Conservation (phyloP, 495 filamentous ascomycete genomes). For the Friedmanniomyces simplex region DNA sequence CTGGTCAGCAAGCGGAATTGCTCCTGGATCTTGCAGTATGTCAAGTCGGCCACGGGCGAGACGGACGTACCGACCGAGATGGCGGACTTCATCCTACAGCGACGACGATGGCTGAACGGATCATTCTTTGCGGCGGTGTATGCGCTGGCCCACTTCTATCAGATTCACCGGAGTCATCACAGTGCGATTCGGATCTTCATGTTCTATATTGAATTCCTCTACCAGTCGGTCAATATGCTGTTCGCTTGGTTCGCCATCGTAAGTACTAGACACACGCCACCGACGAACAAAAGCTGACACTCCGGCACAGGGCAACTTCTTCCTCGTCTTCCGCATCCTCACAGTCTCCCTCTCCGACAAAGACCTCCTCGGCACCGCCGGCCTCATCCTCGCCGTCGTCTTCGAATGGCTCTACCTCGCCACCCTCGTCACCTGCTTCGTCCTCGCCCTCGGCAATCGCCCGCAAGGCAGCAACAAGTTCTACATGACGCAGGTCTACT, state of each 20-base stretch:
- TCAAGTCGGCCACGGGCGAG: constrained; percentile 91
- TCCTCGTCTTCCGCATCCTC: constrained; percentile 95
- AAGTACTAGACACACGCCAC: constrained; percentile 18
- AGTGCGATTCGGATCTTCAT: constrained; percentile 76
- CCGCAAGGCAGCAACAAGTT: constrained; percentile 88
- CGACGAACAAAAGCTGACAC: background rate
- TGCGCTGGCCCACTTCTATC: constrained; percentile 84
- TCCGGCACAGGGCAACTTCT: constrained; percentile 77
- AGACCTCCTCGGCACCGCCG: constrained; percentile 59
- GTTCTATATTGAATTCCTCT: constrained; percentile 85
- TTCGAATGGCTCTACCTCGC: constrained; percentile 96
- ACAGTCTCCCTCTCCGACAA: constrained; percentile 67
- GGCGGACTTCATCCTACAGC: constrained; percentile 90
- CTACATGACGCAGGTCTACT: constrained; percentile 94
- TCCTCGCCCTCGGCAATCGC: constrained; percentile 87
- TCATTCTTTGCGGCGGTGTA: constrained; percentile 98
- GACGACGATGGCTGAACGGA: constrained; percentile 95
- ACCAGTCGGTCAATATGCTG: constrained; percentile 90
- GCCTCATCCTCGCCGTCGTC: constrained; percentile 70
- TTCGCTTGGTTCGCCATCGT: constrained; percentile 97
- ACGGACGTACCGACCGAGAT: constrained; percentile 96
- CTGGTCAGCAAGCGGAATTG: constrained; percentile 95
- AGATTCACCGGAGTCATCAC: constrained; percentile 88
- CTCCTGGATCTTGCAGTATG: constrained; percentile 94
- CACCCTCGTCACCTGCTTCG: constrained; percentile 87